Base-by-base conservation (phyloP, 1,139 yeast genomes). In the Geotrichum macrosporum region DNA sequence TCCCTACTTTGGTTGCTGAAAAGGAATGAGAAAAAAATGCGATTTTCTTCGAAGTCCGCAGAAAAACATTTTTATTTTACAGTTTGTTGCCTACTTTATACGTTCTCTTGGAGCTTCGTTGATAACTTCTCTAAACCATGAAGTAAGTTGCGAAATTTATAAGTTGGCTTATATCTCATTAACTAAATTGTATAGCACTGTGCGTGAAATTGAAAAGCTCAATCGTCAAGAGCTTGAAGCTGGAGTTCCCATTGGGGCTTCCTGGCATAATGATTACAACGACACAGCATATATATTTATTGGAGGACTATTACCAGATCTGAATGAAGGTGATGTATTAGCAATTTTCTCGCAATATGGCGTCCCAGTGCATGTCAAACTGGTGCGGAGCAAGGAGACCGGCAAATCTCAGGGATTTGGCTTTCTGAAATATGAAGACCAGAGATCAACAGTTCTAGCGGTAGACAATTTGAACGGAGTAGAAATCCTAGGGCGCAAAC, bases 281-380 rank as follows among this genome's bases (percentile, higher is more conserved):
- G 92, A 87, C 55, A 77, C 94, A 0, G 79, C 83, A 1, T 79
- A 74, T 54, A 65, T 81, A 2, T 77, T 67, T 58, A 78, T 89
- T 26, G 94, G 95, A 0, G 80, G 84, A n/a, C 64, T 92, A 18
- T 82, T 88, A 10, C 66, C 59, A 16, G 76, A 75, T 39, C 62
- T 88, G 35, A 77, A 78, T 8, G 95, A 85, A 58, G 80, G 80
- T 35, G 97, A 92, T 59, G 65, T 92, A 1, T 60, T 88, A 9
- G 75, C 80, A 0, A 77, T 89, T 33, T 92, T 92, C 61, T 84
- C 96, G 3, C 97, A 92, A 62, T 92, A 76, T 63, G 98, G 98
- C 1, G 75, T 81, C 22, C 96, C 96, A 0, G 82, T 85, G 0
- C 88, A 84, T 60, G 63, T 89, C 34, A 79, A 83, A 48, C 68